Evolutionary conservation across 495 filamentous ascomycete species (phyloP).

Genomic region (Hypoxylon trugodes): DNA sequence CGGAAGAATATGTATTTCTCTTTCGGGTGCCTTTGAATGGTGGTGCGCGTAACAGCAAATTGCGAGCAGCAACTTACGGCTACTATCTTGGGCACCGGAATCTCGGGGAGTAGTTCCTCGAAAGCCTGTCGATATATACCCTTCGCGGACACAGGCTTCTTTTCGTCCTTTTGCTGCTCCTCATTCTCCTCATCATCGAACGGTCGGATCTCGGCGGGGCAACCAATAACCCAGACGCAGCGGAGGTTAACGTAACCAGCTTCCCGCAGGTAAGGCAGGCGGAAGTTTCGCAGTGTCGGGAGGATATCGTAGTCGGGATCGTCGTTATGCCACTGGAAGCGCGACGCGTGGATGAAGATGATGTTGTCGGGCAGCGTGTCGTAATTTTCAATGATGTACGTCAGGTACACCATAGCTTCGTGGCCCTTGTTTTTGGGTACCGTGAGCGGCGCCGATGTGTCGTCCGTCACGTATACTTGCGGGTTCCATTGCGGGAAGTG

Average conservation of each 20-base stretch:
- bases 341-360: conserved; percentile 69
- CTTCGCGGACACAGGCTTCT: conserved; percentile 14
- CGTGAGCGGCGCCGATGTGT: conserved; percentile 46
- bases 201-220: conserved; percentile 65
- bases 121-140: conserved; percentile 60
- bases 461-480: conserved; percentile 62
- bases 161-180: conserved; percentile 38
- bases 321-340: conserved; percentile 73
- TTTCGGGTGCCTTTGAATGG: conserved; percentile 56
- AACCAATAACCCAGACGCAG: conserved; percentile 69
- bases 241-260: conserved; percentile 72
- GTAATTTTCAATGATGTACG: conserved; percentile 71
- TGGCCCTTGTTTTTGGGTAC: conserved; percentile 66
- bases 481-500: conserved; percentile 50
- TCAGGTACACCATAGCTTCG: conserved; percentile 71
- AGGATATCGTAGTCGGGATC: conserved; percentile 59
- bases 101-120: conserved; percentile 62
- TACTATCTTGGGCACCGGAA: conserved; percentile 53
- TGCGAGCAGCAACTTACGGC: conserved; percentile 73
- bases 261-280: conserved; percentile 61
- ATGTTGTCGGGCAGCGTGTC: conserved; percentile 64
- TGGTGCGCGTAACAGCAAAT: conserved; percentile 68
- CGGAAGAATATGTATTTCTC: conserved; percentile 65
- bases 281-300: conserved; percentile 61
- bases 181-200: conserved; percentile 38